Evolutionary conservation across 2,329 filamentous ascomycete genomes (phyloP).

Genomic region (Venturia nashicola): DNA sequence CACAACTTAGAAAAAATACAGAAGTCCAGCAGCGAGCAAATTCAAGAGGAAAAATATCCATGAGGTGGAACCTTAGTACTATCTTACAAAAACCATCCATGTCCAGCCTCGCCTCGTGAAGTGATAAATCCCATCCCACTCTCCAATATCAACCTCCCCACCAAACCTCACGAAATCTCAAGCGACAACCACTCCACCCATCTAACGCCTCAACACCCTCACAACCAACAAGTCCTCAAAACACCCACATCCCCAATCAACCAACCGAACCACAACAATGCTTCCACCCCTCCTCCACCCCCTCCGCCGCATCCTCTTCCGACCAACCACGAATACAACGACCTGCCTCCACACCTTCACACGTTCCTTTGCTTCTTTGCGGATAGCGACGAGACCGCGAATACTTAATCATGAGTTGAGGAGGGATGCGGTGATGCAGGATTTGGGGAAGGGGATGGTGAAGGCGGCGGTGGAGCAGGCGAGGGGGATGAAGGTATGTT

Average conservation of each 20-base stretch:
- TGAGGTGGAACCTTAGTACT: no score
- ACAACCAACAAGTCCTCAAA: background rate
- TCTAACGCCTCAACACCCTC: background rate
- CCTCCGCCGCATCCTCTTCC: conserved; percentile 19
- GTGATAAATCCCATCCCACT: background rate
- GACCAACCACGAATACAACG: conserved; percentile 11
- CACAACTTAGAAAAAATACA: no score
- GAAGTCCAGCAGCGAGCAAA: no score
- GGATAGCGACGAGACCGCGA: background rate
- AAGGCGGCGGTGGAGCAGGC: conserved; percentile 7
- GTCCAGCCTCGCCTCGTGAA: background rate
- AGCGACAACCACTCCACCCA: no score
- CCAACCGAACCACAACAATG: conserved; percentile 15
- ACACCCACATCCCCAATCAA: background rate
- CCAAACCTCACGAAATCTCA: background rate
- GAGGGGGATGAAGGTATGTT: conserved; percentile 14
- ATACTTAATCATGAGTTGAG: background rate
- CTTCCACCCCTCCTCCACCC: conserved; percentile 21
- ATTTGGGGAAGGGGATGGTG: background rate
- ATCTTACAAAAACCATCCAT: no score
- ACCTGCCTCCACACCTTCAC: conserved; percentile 11
- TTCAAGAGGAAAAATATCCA: no score
- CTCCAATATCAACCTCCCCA: background rate
- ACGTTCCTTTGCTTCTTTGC: conserved; percentile 3
- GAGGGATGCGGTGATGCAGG: background rate